Conservation (phyloP, 371 early-diverging fungal genomes). For the Chytridium lagenaria region DNA sequence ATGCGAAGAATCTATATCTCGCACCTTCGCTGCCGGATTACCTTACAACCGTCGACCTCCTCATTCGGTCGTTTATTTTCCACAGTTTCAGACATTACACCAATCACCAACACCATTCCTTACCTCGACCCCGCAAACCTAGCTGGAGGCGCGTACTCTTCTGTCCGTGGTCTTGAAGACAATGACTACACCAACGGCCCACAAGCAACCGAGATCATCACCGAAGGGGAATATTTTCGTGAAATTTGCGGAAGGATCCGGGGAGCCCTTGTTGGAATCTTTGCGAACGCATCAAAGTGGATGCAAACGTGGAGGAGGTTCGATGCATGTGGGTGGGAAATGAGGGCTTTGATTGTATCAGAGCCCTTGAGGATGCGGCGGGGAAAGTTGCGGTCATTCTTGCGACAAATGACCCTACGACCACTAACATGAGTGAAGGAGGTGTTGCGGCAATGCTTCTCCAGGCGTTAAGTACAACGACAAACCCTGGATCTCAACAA, state of each 20-base stretch:
- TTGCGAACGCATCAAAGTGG: conserved; percentile 50
- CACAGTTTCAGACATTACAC: conserved; percentile 39
- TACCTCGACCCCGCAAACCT: conserved; percentile 49
- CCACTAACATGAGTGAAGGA: conserved; percentile 38
- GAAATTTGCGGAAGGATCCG: conserved; percentile 53
- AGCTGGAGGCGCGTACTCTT: conserved; percentile 39
- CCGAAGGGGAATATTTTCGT: conserved; percentile 50
- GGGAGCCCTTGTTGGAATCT: conserved; percentile 50
- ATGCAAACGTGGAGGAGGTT: conserved; percentile 37
- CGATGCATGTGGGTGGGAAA: conserved; percentile 52
- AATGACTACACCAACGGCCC: conserved; percentile 46
- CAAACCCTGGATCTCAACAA: background rate
- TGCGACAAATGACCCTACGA: conserved; percentile 25
- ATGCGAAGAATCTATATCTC: conserved; percentile 30
- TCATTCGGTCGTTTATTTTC: conserved; percentile 46
- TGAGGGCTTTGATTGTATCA: conserved; percentile 37
- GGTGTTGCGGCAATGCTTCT: conserved; percentile 30
- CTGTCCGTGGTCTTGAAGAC: conserved; percentile 39
- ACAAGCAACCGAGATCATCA: conserved; percentile 40
- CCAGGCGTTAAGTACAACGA: background rate
- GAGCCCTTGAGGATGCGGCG: conserved; percentile 28
- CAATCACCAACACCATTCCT: conserved; percentile 49
- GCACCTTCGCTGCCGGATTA: conserved; percentile 44
- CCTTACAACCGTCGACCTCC: conserved; percentile 39
- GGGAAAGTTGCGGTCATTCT: conserved; percentile 37